Percentiles rank a stretch among this genome's conserved stretches.
Evolutionary conservation across 805 yeast species (phyloP).

Genomic region (Saturnispora serradocipensis): DNA sequence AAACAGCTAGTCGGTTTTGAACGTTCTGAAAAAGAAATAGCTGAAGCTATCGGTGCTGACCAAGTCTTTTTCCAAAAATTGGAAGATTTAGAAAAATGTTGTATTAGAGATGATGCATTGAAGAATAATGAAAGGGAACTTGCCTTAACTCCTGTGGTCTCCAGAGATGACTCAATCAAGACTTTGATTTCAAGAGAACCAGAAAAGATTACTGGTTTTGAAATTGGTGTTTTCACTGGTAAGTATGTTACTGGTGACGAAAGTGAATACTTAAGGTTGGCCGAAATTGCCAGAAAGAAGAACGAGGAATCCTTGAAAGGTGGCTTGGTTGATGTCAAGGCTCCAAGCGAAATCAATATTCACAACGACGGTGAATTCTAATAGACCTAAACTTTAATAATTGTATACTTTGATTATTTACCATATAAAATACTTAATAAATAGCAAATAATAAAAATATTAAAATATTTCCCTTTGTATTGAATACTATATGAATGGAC

Average conservation of each 20-base stretch:
- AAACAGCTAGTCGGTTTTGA: constrained; percentile 86
- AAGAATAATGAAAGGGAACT: constrained; percentile 26
- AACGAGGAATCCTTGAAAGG: constrained; percentile 37
- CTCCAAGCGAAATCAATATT: constrained; percentile 58
- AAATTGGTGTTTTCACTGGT: constrained; percentile 96
- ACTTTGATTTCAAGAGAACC: constrained; percentile 19
- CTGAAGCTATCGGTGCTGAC: constrained; percentile 79
- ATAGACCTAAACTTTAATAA: neutral
- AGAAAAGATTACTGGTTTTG: constrained; percentile 51
- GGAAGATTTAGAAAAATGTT: constrained; percentile 75
- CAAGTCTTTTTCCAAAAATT: constrained; percentile 80
- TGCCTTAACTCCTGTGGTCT: constrained; percentile 29
- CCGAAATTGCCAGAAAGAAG: constrained; percentile 74
- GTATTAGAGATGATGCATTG: constrained; percentile 33
- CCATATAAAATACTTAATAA: neutral
- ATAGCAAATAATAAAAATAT: neutral
- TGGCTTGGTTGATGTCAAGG: constrained; percentile 59
- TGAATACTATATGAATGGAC: neutral
- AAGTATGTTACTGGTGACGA: constrained; percentile 90
- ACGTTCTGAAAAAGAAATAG: constrained; percentile 65
- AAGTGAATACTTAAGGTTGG: constrained; percentile 67
- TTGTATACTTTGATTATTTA: neutral
- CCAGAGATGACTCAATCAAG: constrained; percentile 23
- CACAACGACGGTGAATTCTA: constrained; percentile 48
- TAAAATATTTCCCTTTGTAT: neutral